phyloP scores from a whole-genome alignment of 163 green algal species.

The Coccomyxa subellipsoidea region DNA sequence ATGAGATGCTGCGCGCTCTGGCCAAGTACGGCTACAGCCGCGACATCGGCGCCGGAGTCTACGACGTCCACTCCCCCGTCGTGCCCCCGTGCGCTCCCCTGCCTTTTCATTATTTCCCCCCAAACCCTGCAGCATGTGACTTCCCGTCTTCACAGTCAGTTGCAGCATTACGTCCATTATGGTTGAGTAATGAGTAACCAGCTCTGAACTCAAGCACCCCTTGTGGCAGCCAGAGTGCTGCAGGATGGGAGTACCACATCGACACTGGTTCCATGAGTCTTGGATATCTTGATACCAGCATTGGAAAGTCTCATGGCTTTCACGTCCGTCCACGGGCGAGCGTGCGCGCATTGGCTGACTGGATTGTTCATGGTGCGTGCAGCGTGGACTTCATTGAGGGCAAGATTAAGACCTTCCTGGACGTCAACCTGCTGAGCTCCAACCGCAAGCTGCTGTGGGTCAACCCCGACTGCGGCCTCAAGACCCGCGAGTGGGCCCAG shows the following conservation, averaged over 20 bases:
- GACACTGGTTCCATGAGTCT: too few species aligned
- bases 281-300: too few species aligned
- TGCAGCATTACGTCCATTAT: too few species aligned
- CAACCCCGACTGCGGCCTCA: constrained; percentile 90
- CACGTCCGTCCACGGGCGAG: too few species aligned
- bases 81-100: constrained; percentile 52
- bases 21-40: constrained; percentile 65
- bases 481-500: constrained; percentile 63
- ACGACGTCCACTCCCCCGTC: constrained; percentile 88
- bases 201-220: too few species aligned
- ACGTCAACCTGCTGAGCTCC: constrained; percentile 56
- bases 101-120: background rate
- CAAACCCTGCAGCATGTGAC: too few species aligned
- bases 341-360: background rate
- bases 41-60: constrained; percentile 84
- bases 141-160: too few species aligned
- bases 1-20: constrained; percentile 78
- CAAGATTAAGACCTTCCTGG: constrained; percentile 57
- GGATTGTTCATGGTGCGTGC: background rate
- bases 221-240: too few species aligned
- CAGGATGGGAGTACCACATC: too few species aligned
- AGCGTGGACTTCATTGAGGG: constrained; percentile 41
- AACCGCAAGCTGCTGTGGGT: constrained; percentile 69
- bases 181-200: too few species aligned
- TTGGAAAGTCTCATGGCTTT: too few species aligned